phyloP scores from a whole-genome alignment of 2,329 filamentous ascomycete species.

The Alternaria hordeiaustralica region DNA sequence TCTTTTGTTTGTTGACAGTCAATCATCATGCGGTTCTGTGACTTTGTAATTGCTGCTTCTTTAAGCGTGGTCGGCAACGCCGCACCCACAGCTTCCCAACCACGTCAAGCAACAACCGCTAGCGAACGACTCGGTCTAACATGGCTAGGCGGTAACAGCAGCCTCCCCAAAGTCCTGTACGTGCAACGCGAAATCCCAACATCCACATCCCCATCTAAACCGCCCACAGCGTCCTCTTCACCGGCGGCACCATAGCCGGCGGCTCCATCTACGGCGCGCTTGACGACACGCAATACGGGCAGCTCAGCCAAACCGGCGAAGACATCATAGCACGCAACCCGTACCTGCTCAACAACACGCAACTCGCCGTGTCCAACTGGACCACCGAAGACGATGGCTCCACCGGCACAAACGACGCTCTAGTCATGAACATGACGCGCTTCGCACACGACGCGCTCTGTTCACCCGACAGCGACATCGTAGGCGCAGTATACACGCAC shows the following conservation, averaged over 20 bases:
- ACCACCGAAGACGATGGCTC: slow-evolving; percentile 24
- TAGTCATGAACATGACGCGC: slow-evolving; percentile 43
- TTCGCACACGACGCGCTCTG: slow-evolving; percentile 36
- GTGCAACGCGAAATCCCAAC: neutral
- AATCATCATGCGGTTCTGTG: neutral
- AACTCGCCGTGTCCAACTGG: slow-evolving; percentile 39
- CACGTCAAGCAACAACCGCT: slow-evolving; percentile 19
- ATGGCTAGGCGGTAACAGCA: slow-evolving; percentile 32
- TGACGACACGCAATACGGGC: slow-evolving; percentile 39
- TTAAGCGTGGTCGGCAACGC: neutral
- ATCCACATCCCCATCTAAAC: neutral
- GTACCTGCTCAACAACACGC: slow-evolving; percentile 37
- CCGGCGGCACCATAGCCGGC: slow-evolving; percentile 35
- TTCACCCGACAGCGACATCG: slow-evolving; percentile 36
- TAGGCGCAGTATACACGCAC: slow-evolving; percentile 37
- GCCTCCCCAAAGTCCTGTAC: slow-evolving; percentile 34
- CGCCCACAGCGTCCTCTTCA: slow-evolving; percentile 25
- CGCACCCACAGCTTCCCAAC: neutral
- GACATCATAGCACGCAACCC: slow-evolving; percentile 36
- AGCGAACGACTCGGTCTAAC: slow-evolving; percentile 30
- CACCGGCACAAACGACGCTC: slow-evolving; percentile 35
- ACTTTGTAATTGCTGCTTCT: neutral
- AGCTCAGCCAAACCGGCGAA: slow-evolving; percentile 28
- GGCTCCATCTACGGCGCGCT: slow-evolving; percentile 37
- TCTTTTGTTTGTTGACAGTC: neutral